Evolutionary conservation across 306 rosid species (phyloP).

Genomic region (Vicia sativa): DNA sequence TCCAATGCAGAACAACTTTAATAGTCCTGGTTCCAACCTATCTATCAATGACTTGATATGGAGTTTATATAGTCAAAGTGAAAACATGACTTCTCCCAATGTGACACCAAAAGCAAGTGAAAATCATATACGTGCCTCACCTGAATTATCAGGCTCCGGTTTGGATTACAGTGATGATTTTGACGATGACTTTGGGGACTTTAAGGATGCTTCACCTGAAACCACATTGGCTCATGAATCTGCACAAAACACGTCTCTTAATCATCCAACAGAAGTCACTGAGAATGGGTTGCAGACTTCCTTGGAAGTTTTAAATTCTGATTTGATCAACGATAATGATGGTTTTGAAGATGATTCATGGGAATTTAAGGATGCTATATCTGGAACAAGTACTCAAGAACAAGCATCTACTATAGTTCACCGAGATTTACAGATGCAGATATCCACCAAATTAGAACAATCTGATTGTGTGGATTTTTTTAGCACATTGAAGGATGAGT

Average conservation of each 20-base stretch:
- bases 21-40: constrained; percentile 48
- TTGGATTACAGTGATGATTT: constrained; percentile 48
- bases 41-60: constrained; percentile 75
- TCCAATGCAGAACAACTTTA: constrained; percentile 38
- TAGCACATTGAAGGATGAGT: constrained; percentile 66
- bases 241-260: constrained; percentile 43
- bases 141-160: constrained; percentile 47
- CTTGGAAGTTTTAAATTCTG: constrained; percentile 42
- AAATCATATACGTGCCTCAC: constrained; percentile 36
- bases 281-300: constrained; percentile 51
- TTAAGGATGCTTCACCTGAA: constrained; percentile 62
- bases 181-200: constrained; percentile 78
- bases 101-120: constrained; percentile 51
- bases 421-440: constrained; percentile 41
- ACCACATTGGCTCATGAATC: constrained; percentile 48
- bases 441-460: constrained; percentile 45
- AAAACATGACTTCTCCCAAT: constrained; percentile 48
- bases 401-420: constrained; percentile 44
- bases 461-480: constrained; percentile 63
- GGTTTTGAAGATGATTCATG: constrained; percentile 74
- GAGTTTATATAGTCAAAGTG: constrained; percentile 78
- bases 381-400: constrained; percentile 38
- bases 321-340: constrained; percentile 46
- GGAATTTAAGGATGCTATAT: constrained; percentile 75
- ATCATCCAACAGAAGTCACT: constrained; percentile 46